These are phyloP conservation scores for Ganoderma resinaceum DNA, from an alignment of 1,284 basidiomycete genomes.

Conservation along the genomic window DNA sequence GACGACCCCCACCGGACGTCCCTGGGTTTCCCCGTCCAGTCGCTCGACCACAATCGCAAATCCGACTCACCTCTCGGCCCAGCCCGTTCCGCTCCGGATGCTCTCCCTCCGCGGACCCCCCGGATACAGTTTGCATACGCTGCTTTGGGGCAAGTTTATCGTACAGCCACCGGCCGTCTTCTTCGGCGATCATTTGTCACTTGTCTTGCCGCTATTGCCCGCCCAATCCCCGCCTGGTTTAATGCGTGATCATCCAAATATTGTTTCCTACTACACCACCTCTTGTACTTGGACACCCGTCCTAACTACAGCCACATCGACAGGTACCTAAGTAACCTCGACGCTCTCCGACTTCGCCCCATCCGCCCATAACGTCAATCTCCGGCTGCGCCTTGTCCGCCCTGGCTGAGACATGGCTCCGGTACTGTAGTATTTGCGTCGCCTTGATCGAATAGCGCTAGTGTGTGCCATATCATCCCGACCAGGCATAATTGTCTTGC, in stretches of 20 bases:
- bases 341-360: neutral
- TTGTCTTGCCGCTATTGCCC: neutral
- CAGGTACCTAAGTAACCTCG: neutral
- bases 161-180: neutral
- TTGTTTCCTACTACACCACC: neutral
- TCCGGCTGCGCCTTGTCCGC: neutral
- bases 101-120: constrained; percentile 1
- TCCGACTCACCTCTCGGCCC: neutral
- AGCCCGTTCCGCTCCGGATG: neutral
- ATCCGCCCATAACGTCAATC: neutral
- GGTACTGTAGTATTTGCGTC: neutral
- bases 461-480: neutral
- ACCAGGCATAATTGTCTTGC: neutral
- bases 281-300: neutral
- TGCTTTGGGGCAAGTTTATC: neutral
- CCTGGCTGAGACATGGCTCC: neutral
- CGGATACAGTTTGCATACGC: neutral
- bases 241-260: neutral
- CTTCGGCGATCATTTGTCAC: neutral
- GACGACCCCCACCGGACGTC: neutral
- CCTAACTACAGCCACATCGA: neutral
- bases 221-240: neutral
- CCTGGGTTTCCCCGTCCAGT: neutral
- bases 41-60: neutral
- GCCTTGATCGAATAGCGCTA: neutral